Evolutionary conservation across 2,329 filamentous ascomycete species (phyloP), one percentile per base, ranked within the genome.

Genomic region (Verticillium alfalfae): DNA sequence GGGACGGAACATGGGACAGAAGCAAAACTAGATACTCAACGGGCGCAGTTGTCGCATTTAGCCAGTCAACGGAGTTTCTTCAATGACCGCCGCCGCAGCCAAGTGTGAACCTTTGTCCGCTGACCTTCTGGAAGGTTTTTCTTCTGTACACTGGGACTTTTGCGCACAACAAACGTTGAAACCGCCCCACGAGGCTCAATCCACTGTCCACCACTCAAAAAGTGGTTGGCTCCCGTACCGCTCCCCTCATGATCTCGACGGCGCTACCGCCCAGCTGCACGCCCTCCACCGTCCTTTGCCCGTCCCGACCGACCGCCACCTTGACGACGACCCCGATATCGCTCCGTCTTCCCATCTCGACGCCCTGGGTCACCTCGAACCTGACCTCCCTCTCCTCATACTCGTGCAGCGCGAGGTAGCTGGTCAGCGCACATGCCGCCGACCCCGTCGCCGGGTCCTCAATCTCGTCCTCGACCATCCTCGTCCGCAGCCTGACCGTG

Each of bases 361-460:
- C 64, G 18, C 64, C 64, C 52, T 65, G 64, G 6, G 64, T 64
- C 55, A 65, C 60, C 55, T 65, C 61, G 5, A 65, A 65, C 18
- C 59, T 39, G 34, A 61, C 9, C 8, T 57, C 22, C 57, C 57
- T 71, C 26, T 68, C 71, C n/a, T 64, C 70, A 54, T 66, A 67
- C 65, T 75, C 75, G n/a, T 71, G 70, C 59, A 83, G 69, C 45
- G 45, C 45, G 5, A 52, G 45, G 67, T 84, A 88, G 60, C 79
- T 75, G 22, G 78, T 76, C 65, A 90, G 71, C 8, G 82, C 82
- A 68, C 81, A 81, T 5, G 87, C 85, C 36, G 87, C 86, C 63
- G 84, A 87, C 0, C 88, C 88, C 0, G 85, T 88, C 0, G 84
- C 85, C 2, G 85, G 81, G 67, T 90, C 88, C 68, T 88, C 83